These are phyloP conservation scores for Claviceps maximensis DNA, from an alignment of 2,329 filamentous ascomycete genomes.

Conservation along the genomic window DNA sequence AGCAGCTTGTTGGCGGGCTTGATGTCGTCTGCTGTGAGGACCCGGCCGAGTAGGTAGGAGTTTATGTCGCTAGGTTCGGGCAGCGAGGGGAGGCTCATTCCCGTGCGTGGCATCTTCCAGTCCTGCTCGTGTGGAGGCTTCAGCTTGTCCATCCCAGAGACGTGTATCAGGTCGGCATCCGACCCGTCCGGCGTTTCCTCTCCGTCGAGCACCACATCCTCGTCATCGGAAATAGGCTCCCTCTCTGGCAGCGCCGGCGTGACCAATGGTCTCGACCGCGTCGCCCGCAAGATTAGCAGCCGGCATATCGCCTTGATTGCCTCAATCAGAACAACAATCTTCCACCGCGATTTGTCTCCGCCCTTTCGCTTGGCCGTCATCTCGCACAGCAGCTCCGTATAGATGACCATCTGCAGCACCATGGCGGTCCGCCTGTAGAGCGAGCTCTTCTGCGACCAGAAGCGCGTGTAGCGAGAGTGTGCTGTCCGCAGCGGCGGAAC, in stretches of 20 bases:
- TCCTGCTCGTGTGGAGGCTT: constrained; percentile 36
- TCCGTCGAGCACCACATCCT: constrained; percentile 25
- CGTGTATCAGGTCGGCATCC: constrained; percentile 28
- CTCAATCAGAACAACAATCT: constrained; percentile 74
- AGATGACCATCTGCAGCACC: constrained; percentile 78
- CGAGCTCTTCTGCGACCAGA: constrained; percentile 48
- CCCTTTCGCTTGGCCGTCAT: constrained; percentile 86
- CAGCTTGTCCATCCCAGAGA: constrained; percentile 5
- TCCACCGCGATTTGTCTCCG: constrained; percentile 70
- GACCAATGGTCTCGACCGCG: constrained; percentile 69
- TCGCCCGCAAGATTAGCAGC: constrained; percentile 67
- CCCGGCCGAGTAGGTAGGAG: constrained; percentile 74
- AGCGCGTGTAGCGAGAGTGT: constrained; percentile 53
- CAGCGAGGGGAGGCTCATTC: constrained; percentile 69
- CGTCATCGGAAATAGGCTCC: constrained; percentile 56
- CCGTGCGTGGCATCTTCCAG: constrained; percentile 93
- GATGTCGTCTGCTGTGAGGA: constrained; percentile 91
- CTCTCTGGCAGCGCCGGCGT: constrained; percentile 77
- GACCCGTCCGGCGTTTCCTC: constrained; percentile 22
- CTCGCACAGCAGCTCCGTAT: constrained; percentile 92
- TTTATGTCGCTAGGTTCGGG: constrained; percentile 74
- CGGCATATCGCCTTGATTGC: constrained; percentile 75
- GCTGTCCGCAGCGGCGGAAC: constrained; percentile 40
- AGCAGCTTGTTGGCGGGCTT: constrained; percentile 79
- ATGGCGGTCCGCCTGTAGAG: constrained; percentile 73